Conservation (phyloP, 306 rosid species). For the Sophora flavescens region DNA sequence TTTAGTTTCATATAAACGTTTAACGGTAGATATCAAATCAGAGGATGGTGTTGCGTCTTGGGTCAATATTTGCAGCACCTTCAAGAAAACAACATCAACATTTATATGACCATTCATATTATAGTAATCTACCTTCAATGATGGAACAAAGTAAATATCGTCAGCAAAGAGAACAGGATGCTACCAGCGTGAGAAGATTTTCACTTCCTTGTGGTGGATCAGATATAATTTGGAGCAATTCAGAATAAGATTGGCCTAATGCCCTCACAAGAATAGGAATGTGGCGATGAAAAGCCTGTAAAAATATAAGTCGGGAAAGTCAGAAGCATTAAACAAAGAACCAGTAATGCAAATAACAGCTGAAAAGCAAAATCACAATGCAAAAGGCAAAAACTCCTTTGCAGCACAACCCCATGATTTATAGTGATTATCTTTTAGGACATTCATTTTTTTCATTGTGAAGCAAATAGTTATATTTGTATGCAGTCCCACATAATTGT, state of each 20-base stretch:
- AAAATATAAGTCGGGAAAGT: conserved; percentile 39
- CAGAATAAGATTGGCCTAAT: conserved; percentile 85
- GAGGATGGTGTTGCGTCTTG: conserved; percentile 81
- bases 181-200: conserved; percentile 87
- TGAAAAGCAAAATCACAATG: conserved; percentile 38
- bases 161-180: conserved; percentile 43
- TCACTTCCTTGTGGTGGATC: conserved; percentile 99
- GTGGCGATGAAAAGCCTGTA: conserved; percentile 95
- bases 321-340: conserved; percentile 38
- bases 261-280: conserved; percentile 90
- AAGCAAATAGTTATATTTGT: neutral
- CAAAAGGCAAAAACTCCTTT: conserved; percentile 30
- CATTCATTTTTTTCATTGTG: conserved; percentile 9
- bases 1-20: conserved; percentile 92
- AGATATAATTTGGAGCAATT: conserved; percentile 81
- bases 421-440: neutral
- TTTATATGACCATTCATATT: conserved; percentile 18
- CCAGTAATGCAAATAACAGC: neutral
- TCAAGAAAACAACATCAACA: conserved; percentile 49
- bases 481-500: conserved; percentile 28
- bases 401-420: conserved; percentile 24
- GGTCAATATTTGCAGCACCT: conserved; percentile 94
- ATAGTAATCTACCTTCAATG: conserved; percentile 17
- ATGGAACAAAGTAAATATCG: conserved; percentile 27
- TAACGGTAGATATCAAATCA: conserved; percentile 87